phyloP scores from a whole-genome alignment of 1,139 yeast species.

The Taphrina confusa region DNA sequence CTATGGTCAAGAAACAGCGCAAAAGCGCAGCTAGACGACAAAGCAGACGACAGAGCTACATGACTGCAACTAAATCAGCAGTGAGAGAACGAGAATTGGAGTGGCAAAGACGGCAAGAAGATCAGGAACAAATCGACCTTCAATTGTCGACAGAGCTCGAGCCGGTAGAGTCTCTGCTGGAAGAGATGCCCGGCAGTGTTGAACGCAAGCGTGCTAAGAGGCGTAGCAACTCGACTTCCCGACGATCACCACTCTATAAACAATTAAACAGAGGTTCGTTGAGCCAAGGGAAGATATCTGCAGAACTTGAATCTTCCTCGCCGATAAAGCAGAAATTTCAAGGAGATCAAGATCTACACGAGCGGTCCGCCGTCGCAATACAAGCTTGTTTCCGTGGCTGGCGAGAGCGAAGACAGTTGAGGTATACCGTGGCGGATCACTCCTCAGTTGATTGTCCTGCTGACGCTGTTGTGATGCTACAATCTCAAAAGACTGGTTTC shows the following conservation, averaged over 20 bases:
- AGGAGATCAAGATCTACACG: not conserved
- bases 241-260: conserved; percentile 15
- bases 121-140: conserved; percentile 24
- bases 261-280: too few species aligned
- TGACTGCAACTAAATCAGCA: conserved; percentile 35
- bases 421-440: not conserved
- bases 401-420: conserved; percentile 10
- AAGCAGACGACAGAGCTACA: conserved; percentile 34
- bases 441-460: not conserved
- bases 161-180: conserved; percentile 21
- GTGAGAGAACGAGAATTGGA: conserved; percentile 31
- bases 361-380: conserved; percentile 3
- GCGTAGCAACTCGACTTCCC: conserved; percentile 9
- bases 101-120: conserved; percentile 7
- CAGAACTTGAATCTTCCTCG: conserved; percentile 4
- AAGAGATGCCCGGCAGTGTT: conserved; percentile 37
- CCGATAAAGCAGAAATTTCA: not conserved
- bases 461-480: not conserved
- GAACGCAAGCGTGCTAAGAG: conserved; percentile 33
- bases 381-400: conserved; percentile 31
- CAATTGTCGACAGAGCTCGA: conserved; percentile 12
- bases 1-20: conserved; percentile 11
- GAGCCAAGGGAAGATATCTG: not conserved
- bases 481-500: not conserved
- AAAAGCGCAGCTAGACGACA: conserved; percentile 16